These are phyloP conservation scores for Candida schatavii DNA, from an alignment of 805 yeast species.

Conservation along the genomic window DNA sequence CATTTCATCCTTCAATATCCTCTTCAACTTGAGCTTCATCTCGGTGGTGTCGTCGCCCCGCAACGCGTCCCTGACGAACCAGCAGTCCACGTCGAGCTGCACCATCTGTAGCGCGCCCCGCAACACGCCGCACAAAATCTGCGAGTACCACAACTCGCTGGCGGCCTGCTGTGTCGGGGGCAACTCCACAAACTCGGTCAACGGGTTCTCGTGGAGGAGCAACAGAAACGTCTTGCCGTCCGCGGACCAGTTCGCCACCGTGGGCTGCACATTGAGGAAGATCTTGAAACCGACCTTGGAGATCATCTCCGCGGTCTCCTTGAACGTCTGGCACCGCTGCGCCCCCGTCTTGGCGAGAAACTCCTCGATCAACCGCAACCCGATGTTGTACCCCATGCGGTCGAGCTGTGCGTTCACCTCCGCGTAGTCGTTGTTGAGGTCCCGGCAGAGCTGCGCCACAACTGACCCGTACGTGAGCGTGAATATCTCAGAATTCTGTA, in stretches of 20 bases:
- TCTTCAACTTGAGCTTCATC: conserved; percentile 65
- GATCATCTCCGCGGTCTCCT: conserved; percentile 84
- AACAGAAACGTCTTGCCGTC: conserved; percentile 76
- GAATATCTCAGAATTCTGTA: conserved; percentile 82
- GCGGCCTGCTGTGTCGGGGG: conserved; percentile 74
- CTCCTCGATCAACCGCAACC: conserved; percentile 87
- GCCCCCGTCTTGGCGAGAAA: conserved; percentile 85
- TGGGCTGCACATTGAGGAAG: conserved; percentile 80
- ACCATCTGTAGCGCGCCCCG: conserved; percentile 95
- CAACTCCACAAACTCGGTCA: conserved; percentile 92
- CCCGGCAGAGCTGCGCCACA: conserved; percentile 87
- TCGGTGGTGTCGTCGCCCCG: conserved; percentile 85
- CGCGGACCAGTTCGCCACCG: conserved; percentile 67
- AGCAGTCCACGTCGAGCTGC: conserved; percentile 84
- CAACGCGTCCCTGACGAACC: conserved; percentile 73
- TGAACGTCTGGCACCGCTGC: conserved; percentile 74
- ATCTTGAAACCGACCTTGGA: conserved; percentile 87
- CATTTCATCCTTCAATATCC: conserved; percentile 83
- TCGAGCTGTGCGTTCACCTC: conserved; percentile 83
- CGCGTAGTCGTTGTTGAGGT: conserved; percentile 68
- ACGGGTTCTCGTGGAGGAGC: conserved; percentile 78
- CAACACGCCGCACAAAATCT: conserved; percentile 83
- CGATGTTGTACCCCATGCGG: conserved; percentile 94
- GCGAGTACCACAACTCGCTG: conserved; percentile 87
- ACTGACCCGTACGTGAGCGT: conserved; percentile 94